phyloP scores from a whole-genome alignment of 2,329 filamentous ascomycete genomes.

The Xylariaceae sp. region DNA sequence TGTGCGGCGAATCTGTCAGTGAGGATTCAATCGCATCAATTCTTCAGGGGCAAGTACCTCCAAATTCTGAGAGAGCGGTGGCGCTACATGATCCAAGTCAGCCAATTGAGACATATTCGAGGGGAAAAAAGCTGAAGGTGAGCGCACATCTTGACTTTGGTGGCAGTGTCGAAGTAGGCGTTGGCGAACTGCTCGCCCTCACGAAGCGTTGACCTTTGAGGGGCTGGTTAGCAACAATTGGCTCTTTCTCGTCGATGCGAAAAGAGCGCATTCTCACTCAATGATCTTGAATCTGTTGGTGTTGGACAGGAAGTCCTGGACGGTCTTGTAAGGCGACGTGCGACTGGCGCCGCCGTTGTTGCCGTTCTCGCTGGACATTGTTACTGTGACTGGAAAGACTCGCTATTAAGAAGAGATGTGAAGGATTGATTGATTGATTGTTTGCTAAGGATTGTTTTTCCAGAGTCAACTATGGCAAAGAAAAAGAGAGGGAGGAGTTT shows the following conservation, averaged over 20 bases:
- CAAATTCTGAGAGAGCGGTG: conserved; percentile 1
- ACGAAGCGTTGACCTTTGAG: background rate
- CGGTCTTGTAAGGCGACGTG: background rate
- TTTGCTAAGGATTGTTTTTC: too few species aligned
- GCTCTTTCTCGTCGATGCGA: background rate
- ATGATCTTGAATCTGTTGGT: conserved; percentile 1
- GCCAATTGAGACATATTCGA: background rate
- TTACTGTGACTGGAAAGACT: background rate
- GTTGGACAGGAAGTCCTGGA: background rate
- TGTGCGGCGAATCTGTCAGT: background rate
- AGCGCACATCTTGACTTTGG: background rate
- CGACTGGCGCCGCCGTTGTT: background rate
- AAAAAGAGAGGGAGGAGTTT: background rate
- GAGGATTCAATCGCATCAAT: background rate
- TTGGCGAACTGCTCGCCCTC: conserved; percentile 1
- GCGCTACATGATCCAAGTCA: background rate
- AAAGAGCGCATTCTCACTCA: background rate
- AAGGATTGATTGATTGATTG: too few species aligned
- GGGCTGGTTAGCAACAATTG: background rate
- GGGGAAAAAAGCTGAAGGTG: background rate
- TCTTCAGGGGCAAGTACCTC: background rate
- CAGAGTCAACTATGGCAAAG: too few species aligned
- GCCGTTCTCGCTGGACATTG: background rate
- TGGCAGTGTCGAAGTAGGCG: background rate
- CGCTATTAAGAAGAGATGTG: background rate